Base-by-base conservation (phyloP, 2,329 filamentous ascomycete genomes). In the Sarocladium kiliense region DNA sequence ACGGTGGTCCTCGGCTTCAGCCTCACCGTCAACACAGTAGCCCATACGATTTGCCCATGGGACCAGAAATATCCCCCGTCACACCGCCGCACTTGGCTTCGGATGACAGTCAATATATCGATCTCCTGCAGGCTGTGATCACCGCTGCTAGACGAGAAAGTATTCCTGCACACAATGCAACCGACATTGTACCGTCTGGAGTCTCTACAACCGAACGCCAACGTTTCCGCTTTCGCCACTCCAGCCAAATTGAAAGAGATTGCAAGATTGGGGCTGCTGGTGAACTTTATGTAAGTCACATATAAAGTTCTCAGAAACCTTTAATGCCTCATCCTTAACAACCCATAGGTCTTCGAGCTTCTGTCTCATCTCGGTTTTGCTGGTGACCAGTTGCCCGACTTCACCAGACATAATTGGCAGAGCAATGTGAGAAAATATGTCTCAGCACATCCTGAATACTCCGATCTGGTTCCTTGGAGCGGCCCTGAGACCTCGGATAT, bases 401-500 rank as follows among this genome's bases (percentile, higher is more conserved):
- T 79, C 47, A 58, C 55, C 1, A 54, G 59, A 2, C 56, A 61
- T 0, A 78, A 79, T 34, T 81, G 79, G 78, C 63, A 68, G 55
- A 80, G 77, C 57, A 77, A 61, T 0, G 76, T 81, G n/a, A 67
- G 77, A 10, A 64, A 65, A 21, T 68, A 72, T 55, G 69, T 74
- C 3, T 66, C 55, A 0, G 57, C 62, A 0, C 74, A 78, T 56
- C 64, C 67, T 2, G 63, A 71, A 1, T 80, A 79, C 57, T 30
- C 63, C 0, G 64, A 71, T 27, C 67, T 80, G 62, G 16, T 42
- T 0, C 54, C 65, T 3, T 80, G 75, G 76, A 53, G 3, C 1
- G 70, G 73, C 0, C 23, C 37, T 0, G 77, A 81, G 59, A 79
- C 74, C 0, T 66, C 77, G 0, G 78, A 81, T 50, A 68, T 81